Percentiles rank a stretch among this genome's conserved stretches.
phyloP scores from a whole-genome alignment of 306 rosid genomes.

The Casuarina glauca region DNA sequence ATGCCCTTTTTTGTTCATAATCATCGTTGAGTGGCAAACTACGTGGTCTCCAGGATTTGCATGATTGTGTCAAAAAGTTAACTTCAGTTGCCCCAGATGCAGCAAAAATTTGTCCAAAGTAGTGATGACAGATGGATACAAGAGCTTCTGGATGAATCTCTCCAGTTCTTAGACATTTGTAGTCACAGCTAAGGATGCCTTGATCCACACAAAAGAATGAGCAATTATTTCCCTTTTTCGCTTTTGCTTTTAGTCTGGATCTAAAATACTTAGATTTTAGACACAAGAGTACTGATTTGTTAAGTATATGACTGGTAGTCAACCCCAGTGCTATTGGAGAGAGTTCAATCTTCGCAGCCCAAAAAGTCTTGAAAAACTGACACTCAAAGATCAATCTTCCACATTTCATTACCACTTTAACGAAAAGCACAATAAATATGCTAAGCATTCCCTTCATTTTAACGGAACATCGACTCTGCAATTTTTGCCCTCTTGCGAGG shows the following conservation, averaged over 20 bases:
- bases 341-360: neutral
- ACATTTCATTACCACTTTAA: neutral
- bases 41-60: too few relatives aligned
- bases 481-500: neutral
- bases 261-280: neutral
- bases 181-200: conserved; percentile 23
- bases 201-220: conserved; percentile 28
- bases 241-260: neutral
- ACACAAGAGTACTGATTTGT: neutral
- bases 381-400: neutral
- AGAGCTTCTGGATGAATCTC: conserved; percentile 16
- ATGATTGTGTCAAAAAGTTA: conserved; percentile 7
- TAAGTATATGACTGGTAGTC: neutral
- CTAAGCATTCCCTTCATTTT: neutral
- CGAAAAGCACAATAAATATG: neutral
- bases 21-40: too few relatives aligned
- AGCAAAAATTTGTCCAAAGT: conserved; percentile 1
- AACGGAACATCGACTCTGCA: neutral
- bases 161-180: conserved; percentile 24
- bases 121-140: neutral
- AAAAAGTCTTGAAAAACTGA: neutral
- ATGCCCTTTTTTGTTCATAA: too few relatives aligned
- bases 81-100: conserved; percentile 4
- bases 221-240: neutral
- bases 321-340: neutral